phyloP scores from a whole-genome alignment of 306 rosid species.

The Inga oerstediana region DNA sequence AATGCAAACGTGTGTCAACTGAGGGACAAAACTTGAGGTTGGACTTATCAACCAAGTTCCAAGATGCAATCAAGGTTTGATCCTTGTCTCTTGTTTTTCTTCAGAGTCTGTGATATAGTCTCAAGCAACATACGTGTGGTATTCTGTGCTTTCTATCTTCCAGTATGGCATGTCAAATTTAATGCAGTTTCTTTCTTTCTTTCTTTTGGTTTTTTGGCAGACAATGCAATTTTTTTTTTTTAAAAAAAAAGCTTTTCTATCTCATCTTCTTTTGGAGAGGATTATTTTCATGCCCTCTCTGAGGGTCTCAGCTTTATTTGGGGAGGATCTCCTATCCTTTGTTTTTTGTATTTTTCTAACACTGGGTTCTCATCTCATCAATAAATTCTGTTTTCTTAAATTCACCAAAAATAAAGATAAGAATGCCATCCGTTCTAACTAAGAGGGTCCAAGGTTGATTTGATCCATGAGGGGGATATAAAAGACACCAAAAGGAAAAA shows the following conservation, averaged over 20 bases:
- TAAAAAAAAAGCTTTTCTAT: neutral
- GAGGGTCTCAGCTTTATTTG: neutral
- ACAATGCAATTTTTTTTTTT: too few relatives aligned
- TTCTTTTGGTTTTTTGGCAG: neutral
- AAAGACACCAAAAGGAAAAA: neutral
- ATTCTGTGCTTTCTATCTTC: slow-evolving; percentile 10
- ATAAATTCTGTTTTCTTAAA: neutral
- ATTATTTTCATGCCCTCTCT: neutral
- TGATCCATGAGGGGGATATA: neutral
- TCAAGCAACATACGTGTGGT: slow-evolving; percentile 24
- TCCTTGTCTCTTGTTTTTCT: slow-evolving; percentile 4
- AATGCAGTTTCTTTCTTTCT: neutral
- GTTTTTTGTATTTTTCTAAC: neutral
- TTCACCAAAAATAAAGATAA: neutral
- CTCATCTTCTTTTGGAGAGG: neutral
- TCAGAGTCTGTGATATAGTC: slow-evolving; percentile 20
- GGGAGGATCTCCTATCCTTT: neutral
- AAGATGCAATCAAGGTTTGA: slow-evolving; percentile 93
- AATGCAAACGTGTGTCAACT: slow-evolving; percentile 87
- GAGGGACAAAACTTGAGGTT: slow-evolving; percentile 94
- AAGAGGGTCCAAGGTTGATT: neutral
- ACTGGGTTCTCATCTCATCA: neutral
- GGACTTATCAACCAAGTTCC: slow-evolving; percentile 86
- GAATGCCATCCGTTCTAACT: slow-evolving; percentile 4
- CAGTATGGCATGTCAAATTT: neutral